Evolutionary conservation across 2,329 filamentous ascomycete species (phyloP).

Genomic region (Ophiostoma himal-ulmi): DNA sequence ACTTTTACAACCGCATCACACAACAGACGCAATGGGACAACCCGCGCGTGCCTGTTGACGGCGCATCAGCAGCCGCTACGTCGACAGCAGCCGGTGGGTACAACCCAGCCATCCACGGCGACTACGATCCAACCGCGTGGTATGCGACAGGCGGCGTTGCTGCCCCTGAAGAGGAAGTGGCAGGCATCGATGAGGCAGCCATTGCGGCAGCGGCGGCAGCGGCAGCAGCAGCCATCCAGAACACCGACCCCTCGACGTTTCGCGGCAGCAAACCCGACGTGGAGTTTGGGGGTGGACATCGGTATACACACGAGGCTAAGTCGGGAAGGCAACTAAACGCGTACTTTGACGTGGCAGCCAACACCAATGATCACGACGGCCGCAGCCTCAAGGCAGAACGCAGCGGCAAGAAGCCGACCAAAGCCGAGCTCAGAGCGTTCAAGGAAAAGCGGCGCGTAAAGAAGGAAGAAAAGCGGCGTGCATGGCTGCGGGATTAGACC

Average conservation of each 20-base stretch:
- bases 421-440: conserved; percentile 82
- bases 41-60: conserved; percentile 52
- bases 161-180: conserved; percentile 21
- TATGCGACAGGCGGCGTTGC: conserved; percentile 62
- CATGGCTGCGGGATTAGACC: conserved; percentile 73
- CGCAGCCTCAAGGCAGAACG: conserved; percentile 87
- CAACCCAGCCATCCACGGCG: conserved; percentile 91
- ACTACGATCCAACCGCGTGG: conserved; percentile 93
- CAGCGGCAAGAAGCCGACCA: conserved; percentile 73
- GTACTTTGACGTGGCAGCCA: conserved; percentile 93
- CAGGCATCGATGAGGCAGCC: conserved; percentile 27
- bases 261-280: conserved; percentile 50
- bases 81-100: conserved; percentile 57
- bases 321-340: conserved; percentile 82
- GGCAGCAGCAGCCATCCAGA: conserved; percentile 63
- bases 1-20: conserved; percentile 78
- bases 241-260: conserved; percentile 81
- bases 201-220: conserved; percentile 32
- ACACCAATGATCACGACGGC: conserved; percentile 84
- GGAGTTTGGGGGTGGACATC: conserved; percentile 52
- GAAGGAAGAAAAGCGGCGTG: conserved; percentile 90
- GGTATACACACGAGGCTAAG: conserved; percentile 80
- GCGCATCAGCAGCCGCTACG: conserved; percentile 27
- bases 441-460: conserved; percentile 82
- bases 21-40: conserved; percentile 76